phyloP scores from a whole-genome alignment of 176 grass and related monocot species.

The Eremochloa ophiuroides region DNA sequence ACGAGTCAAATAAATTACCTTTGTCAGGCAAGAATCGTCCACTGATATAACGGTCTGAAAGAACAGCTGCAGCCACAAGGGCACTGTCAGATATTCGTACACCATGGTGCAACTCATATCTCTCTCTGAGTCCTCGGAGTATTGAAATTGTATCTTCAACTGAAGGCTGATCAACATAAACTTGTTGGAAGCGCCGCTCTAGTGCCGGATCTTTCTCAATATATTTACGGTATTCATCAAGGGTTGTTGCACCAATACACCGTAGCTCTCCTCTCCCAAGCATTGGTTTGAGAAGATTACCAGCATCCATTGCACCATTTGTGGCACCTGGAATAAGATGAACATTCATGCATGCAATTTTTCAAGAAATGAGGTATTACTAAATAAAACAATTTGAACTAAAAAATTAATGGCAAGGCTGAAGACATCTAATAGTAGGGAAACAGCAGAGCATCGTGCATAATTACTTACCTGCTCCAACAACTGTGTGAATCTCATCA shows the following conservation, averaged over 20 bases:
- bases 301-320: slow-evolving; percentile 96
- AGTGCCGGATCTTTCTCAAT: slow-evolving; percentile 99
- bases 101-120: slow-evolving; percentile 97
- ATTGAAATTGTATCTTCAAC: slow-evolving; percentile 98
- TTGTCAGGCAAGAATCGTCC: slow-evolving; percentile 98
- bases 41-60: slow-evolving; percentile 96
- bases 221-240: slow-evolving; percentile 98
- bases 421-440: neutral
- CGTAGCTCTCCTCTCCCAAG: slow-evolving; percentile 93
- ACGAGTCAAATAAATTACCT: slow-evolving; percentile 43
- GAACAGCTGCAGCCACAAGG: slow-evolving; percentile 79
- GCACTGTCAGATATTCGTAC: slow-evolving; percentile 94
- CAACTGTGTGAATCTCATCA: slow-evolving; percentile 98
- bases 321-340: slow-evolving; percentile 70
- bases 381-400: neutral
- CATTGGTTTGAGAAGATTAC: slow-evolving; percentile 98
- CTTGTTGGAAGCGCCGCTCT: slow-evolving; percentile 97
- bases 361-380: neutral
- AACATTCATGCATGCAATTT: neutral
- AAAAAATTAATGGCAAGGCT: neutral
- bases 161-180: slow-evolving; percentile 94
- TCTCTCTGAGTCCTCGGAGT: slow-evolving; percentile 85
- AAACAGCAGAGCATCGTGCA: slow-evolving; percentile 9
- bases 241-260: slow-evolving; percentile 95
- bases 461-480: slow-evolving; percentile 87